These are phyloP conservation scores for Xenoacremonium recifei DNA, from an alignment of 2,329 filamentous ascomycete species.

Conservation along the genomic window DNA sequence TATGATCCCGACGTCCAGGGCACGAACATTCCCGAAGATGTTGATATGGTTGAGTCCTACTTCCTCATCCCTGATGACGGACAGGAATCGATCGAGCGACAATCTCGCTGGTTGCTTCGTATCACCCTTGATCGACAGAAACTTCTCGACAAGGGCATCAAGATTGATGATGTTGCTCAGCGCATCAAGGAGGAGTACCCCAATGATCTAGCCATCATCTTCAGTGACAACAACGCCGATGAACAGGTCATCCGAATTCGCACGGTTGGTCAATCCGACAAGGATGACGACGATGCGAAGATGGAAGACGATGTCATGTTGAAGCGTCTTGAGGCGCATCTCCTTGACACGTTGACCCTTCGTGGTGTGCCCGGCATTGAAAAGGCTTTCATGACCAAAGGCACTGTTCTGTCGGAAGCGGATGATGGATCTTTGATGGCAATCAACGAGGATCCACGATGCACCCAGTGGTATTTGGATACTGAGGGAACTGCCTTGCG, in stretches of 20 bases:
- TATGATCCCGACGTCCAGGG: constrained; percentile 88
- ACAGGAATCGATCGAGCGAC: constrained; percentile 60
- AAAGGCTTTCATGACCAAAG: constrained; percentile 88
- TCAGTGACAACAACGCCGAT: constrained; percentile 97
- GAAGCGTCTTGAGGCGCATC: constrained; percentile 86
- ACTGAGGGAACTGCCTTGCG: constrained; percentile 87
- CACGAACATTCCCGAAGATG: constrained; percentile 83
- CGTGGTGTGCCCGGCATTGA: constrained; percentile 89
- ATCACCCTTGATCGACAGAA: constrained; percentile 91
- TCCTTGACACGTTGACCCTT: constrained; percentile 86
- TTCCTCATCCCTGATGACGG: constrained; percentile 87
- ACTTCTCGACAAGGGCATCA: constrained; percentile 90
- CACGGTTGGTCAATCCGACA: constrained; percentile 65
- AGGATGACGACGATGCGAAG: constrained; percentile 64
- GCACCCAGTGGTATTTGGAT: constrained; percentile 93
- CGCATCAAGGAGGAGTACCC: constrained; percentile 89
- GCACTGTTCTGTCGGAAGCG: constrained; percentile 64
- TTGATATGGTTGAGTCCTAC: constrained; percentile 95
- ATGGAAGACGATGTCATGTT: constrained; percentile 89
- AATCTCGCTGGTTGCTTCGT: constrained; percentile 94
- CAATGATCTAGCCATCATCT: constrained; percentile 84
- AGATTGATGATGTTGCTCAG: constrained; percentile 84
- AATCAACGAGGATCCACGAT: constrained; percentile 69
- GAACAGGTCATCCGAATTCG: constrained; percentile 92
- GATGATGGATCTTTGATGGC: constrained; percentile 72